Base-by-base conservation (phyloP, 108 stramenopile species). In the Stephanodiscus minutulus region DNA sequence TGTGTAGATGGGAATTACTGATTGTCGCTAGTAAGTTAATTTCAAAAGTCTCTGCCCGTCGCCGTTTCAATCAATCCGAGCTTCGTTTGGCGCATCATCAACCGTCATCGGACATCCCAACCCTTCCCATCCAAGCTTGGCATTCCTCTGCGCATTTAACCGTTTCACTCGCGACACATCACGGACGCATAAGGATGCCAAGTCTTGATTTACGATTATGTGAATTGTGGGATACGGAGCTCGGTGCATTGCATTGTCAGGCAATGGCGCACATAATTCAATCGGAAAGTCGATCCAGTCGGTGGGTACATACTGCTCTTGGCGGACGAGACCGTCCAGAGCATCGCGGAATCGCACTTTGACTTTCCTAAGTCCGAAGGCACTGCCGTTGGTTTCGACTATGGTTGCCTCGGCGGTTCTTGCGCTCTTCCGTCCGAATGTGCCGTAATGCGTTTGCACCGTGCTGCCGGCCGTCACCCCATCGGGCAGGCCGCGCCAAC, bases 161-260 rank as follows among this genome's bases (percentile, higher is more conserved):
- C 85, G 64, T 57, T 83, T 86, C 22, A 83, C 75, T 28, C 85
- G 74, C 18, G 81, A 82, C 21, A 83, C 68, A 54, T 81, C 73
- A 24, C 82, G 20, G 5, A 77, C 59, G 44, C 61, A 73, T 33
- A 86, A 44, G 9, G 44, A 69, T 36, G 69, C 74, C 75, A 86
- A 72, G 61, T 86, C 82, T 18, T 44, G 17, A 65, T 86, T 86
- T 17, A 46, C 39, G 37, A 86, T 86, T 18, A 86, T 47, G 58
- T 86, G 85, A 48, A 86, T 79, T 12, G 79, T 66, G 1, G 85
- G 85, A 68, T 73, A 77, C 0, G 82, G 82, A 27, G 85, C 22
- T 61, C 58, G 82, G 79, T 86, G 82, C 82, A 86, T 86, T 47
- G 39, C 33, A 77, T 86, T 86, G 56, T 86, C 82, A 0, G 75